phyloP scores from a whole-genome alignment of 495 filamentous ascomycete species.

The Pseudoneurospora amorphoporcata region DNA sequence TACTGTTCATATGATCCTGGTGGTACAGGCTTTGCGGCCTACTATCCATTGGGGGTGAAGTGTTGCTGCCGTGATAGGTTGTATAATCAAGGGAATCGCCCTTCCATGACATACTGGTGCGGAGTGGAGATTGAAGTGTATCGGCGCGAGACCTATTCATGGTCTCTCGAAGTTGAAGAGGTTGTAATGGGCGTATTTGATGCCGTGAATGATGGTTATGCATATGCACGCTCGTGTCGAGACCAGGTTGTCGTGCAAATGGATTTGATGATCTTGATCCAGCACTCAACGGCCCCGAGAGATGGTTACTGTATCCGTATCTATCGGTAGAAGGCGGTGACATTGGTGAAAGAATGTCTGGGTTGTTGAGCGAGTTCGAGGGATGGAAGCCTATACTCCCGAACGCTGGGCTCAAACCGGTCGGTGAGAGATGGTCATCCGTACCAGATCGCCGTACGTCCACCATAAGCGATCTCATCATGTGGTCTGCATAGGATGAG shows the following conservation, averaged over 20 bases:
- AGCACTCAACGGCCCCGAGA: slow-evolving; percentile 36
- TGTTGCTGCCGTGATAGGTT: slow-evolving; percentile 29
- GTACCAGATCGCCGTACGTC: slow-evolving; percentile 47
- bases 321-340: slow-evolving; percentile 41
- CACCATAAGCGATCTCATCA: slow-evolving; percentile 52
- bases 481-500: slow-evolving; percentile 40
- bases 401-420: slow-evolving; percentile 52
- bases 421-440: slow-evolving; percentile 49
- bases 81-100: slow-evolving; percentile 48
- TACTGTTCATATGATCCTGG: slow-evolving; percentile 17
- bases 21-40: slow-evolving; percentile 30
- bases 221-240: slow-evolving; percentile 37
- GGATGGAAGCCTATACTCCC: slow-evolving; percentile 50
- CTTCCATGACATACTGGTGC: slow-evolving; percentile 54
- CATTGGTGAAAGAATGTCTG: slow-evolving; percentile 45
- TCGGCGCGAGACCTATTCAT: slow-evolving; percentile 50
- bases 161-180: slow-evolving; percentile 48
- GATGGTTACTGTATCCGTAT: slow-evolving; percentile 41
- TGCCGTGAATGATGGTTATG: slow-evolving; percentile 30
- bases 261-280: slow-evolving; percentile 44
- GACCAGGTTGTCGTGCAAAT: slow-evolving; percentile 41
- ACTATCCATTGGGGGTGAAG: slow-evolving; percentile 34
- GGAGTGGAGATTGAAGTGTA: slow-evolving; percentile 46
- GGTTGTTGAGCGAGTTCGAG: slow-evolving; percentile 31
- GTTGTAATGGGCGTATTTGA: slow-evolving; percentile 41